These are phyloP conservation scores for Neltuma alba DNA, from an alignment of 306 rosid genomes.

Conservation along the genomic window DNA sequence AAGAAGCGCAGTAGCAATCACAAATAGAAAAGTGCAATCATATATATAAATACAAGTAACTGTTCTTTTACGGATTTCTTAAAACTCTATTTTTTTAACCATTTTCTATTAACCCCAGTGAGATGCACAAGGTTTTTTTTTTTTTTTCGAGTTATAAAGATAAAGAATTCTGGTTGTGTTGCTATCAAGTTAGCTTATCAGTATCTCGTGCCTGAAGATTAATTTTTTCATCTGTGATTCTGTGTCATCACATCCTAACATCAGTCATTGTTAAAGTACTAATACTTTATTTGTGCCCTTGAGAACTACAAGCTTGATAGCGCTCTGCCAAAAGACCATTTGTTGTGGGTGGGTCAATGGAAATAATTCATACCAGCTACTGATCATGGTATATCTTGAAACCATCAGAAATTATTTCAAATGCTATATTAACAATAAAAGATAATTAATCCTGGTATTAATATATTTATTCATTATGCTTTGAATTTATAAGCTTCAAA, in stretches of 20 bases:
- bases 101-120: background rate
- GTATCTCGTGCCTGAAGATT: background rate
- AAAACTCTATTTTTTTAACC: background rate
- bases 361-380: background rate
- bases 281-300: background rate
- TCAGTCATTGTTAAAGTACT: background rate
- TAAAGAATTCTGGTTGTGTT: constrained; percentile 1
- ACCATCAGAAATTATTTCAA: background rate
- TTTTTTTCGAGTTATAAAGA: background rate
- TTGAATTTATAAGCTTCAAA: background rate
- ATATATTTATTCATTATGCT: no score
- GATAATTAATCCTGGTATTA: background rate
- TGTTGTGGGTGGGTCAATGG: background rate
- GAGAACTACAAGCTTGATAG: constrained; percentile 11
- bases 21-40: constrained; percentile 15
- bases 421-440: background rate
- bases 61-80: background rate
- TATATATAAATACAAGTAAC: background rate
- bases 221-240: background rate
- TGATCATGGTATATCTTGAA: background rate
- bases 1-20: constrained; percentile 10
- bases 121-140: background rate
- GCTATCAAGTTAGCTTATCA: constrained; percentile 2
- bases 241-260: background rate
- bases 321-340: background rate